These are phyloP conservation scores for Acer saccharum DNA, from an alignment of 345 rosid genomes.

Conservation along the genomic window DNA sequence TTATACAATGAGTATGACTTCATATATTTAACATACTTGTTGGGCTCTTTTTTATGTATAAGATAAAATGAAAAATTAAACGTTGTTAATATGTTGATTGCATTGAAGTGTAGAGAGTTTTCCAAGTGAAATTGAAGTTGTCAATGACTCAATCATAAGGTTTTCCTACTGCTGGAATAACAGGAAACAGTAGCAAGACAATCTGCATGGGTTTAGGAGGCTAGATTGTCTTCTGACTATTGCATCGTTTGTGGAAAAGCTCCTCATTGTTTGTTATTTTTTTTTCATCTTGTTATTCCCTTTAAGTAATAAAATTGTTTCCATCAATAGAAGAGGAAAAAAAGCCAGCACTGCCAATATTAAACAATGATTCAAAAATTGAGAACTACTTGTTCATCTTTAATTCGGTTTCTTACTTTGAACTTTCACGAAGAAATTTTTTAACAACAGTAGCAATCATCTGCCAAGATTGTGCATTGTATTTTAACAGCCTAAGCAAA, in stretches of 20 bases:
- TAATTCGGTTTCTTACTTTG: no score
- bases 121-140: background rate
- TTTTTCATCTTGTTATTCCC: no score
- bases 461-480: no score
- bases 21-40: slow-evolving; percentile 6
- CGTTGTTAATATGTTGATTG: background rate
- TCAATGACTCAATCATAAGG: background rate
- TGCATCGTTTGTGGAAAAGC: background rate
- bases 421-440: no score
- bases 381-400: no score
- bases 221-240: background rate
- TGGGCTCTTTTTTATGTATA: background rate
- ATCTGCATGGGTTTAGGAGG: background rate
- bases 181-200: background rate
- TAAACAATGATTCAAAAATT: no score
- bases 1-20: background rate
- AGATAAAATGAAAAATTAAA: background rate
- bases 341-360: no score
- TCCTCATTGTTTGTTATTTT: background rate
- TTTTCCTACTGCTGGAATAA: background rate
- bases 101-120: no score
- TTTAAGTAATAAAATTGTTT: no score
- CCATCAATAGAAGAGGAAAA: no score
- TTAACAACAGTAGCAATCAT: no score
- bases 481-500: no score